A percentile compares a stretch with the other conserved stretches of the same genome.
These are phyloP conservation scores for Solanum pennellii DNA, from an alignment of 257 asterid species.

Conservation along the genomic window DNA sequence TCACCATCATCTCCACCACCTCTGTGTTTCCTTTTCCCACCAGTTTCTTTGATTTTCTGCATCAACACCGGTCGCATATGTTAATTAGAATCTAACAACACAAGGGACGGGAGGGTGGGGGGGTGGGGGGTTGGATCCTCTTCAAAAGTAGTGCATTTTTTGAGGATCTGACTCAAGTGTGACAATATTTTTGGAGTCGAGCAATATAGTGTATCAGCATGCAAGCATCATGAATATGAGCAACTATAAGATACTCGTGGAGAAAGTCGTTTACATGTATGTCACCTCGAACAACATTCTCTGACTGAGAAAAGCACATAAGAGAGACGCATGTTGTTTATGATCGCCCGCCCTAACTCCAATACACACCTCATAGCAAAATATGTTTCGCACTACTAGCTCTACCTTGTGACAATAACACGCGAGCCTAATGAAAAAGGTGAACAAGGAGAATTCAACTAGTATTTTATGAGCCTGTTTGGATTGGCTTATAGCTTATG, in stretches of 20 bases:
- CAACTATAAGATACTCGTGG: not conserved
- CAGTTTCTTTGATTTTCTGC: slow-evolving; percentile 67
- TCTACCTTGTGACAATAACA: not conserved
- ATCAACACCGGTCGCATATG: not conserved
- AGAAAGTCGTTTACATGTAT: not conserved
- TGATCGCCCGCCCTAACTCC: not conserved
- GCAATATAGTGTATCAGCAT: not conserved
- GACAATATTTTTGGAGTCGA: not conserved
- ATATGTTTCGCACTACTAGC: not conserved
- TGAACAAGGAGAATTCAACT: not conserved
- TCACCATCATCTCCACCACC: slow-evolving; percentile 37
- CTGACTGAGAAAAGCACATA: not conserved
- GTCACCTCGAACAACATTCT: not conserved
- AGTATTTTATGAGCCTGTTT: not conserved
- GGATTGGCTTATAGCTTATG: not conserved
- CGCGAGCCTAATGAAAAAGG: not conserved
- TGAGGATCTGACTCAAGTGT: not conserved
- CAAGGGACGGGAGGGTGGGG: not conserved
- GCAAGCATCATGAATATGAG: not conserved
- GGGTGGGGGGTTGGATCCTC: not conserved
- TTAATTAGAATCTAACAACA: not conserved
- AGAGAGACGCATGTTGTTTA: too few relatives aligned
- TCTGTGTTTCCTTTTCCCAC: slow-evolving; percentile 34
- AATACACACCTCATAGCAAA: not conserved
- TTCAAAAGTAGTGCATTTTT: not conserved